Evolutionary conservation across 192 early-diverging fungal species (phyloP), one percentile per base, ranked within the genome.

Genomic region (Entomortierella parvispora): DNA sequence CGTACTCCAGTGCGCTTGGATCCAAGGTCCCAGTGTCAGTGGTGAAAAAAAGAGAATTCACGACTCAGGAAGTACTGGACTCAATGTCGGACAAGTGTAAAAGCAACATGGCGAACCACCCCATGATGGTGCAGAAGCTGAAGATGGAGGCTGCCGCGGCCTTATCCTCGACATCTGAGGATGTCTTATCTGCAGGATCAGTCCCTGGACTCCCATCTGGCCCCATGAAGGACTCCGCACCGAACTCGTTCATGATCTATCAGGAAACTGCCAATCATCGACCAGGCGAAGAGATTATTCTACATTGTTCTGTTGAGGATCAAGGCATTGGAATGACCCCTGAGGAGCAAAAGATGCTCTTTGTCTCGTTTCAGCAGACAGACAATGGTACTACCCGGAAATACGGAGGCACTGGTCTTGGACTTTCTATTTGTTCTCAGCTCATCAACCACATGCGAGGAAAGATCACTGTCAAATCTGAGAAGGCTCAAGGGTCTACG

Each of bases 361-460:
- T 77, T 58, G 74, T 77, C 5, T 66, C 63, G 3, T 77, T 77
- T 32, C 74, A 77, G 33, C 74, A 77, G 43, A 77, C 74, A 0
- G 74, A 77, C 28, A 77, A 51, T 34, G 74, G 74, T 11, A 77
- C 74, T 0, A 77, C 74, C 1, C 74, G 74, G 34, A 77, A 77
- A 44, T 77, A 84, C 31, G 81, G 82, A 20, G 80, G 84, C 28
- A 83, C 82, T 7, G 84, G 84, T 28, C 28, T 86, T 10, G 84
- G 84, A 3, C 67, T 86, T 1, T 80, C 79, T n/a, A 86, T 86
- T 14, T 83, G 82, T 51, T 67, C 79, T 4, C 71, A 86, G 43
- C 49, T 86, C 45, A 83, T 83, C 12, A 11, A 59, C 23, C 69
- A 81, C 25, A 82, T 83, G 78, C 37, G 68, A 18, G 84, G 84